Evolutionary conservation across 2,329 filamentous ascomycete genomes (phyloP).

Genomic region (Plectosphaerella plurivora): DNA sequence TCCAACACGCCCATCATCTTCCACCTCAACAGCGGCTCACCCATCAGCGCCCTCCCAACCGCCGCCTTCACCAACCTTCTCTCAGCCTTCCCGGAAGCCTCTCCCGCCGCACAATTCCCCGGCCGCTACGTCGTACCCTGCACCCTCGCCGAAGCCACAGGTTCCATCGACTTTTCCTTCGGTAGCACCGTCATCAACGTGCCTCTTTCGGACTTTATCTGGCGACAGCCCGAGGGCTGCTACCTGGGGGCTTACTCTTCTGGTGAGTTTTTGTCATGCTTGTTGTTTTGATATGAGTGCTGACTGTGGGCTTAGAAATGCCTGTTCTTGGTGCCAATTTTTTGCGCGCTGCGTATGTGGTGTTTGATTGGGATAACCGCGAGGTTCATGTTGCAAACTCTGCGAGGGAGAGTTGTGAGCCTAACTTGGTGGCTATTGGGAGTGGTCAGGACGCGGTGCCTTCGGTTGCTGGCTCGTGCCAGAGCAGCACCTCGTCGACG

Average conservation of each 20-base stretch:
- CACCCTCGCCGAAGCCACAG: slow-evolving; percentile 2
- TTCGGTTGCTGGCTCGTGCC: background rate
- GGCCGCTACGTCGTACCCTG: slow-evolving; percentile 7
- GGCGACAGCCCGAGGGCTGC: slow-evolving; percentile 3
- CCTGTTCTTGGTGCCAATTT: slow-evolving; percentile 14
- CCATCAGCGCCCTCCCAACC: slow-evolving; percentile 8
- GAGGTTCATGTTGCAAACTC: slow-evolving; percentile 31
- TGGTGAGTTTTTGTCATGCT: background rate
- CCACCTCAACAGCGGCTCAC: slow-evolving; percentile 11
- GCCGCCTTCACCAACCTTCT: slow-evolving; percentile 6
- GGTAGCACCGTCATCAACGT: slow-evolving; percentile 11
- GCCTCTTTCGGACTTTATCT: slow-evolving; percentile 13
- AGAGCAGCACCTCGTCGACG: background rate
- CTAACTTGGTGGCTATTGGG: slow-evolving; percentile 29
- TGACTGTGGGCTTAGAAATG: slow-evolving; percentile 15
- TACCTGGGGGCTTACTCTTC: slow-evolving; percentile 9
- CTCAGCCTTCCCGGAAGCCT: slow-evolving; percentile 1
- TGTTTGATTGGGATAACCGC: slow-evolving; percentile 34
- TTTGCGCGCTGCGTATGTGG: slow-evolving; percentile 8
- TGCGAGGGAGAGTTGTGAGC: slow-evolving; percentile 24
- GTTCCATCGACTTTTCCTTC: slow-evolving; percentile 12
- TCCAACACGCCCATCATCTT: slow-evolving; percentile 5
- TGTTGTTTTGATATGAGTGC: background rate
- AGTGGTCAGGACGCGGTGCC: slow-evolving; percentile 32
- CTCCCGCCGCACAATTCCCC: slow-evolving; percentile 1